Evolutionary conservation across 2,329 filamentous ascomycete genomes (phyloP).

Genomic region (Thelonectria blattea): DNA sequence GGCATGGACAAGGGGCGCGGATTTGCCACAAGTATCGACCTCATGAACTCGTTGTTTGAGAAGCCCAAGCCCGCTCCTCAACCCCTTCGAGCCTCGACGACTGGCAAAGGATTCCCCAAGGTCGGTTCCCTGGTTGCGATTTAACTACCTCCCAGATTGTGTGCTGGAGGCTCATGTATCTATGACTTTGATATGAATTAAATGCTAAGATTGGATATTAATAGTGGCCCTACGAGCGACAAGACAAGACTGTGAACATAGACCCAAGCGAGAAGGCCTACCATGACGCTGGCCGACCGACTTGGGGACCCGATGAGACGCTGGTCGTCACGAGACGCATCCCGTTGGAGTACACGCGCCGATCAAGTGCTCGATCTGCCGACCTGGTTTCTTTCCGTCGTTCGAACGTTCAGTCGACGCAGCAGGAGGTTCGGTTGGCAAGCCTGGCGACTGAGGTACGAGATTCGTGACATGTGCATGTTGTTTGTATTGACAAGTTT

Average conservation of each 20-base stretch:
- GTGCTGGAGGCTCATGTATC: slow-evolving; percentile 42
- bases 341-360: slow-evolving; percentile 49
- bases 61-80: slow-evolving; percentile 66
- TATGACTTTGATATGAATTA: slow-evolving; percentile 42
- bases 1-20: slow-evolving; percentile 61
- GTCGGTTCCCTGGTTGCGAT: slow-evolving; percentile 70
- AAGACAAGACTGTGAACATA: slow-evolving; percentile 72
- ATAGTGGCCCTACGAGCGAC: slow-evolving; percentile 88
- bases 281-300: slow-evolving; percentile 76
- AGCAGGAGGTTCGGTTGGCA: slow-evolving; percentile 68
- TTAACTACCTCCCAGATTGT: slow-evolving; percentile 40
- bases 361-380: slow-evolving; percentile 31
- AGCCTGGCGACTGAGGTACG: slow-evolving; percentile 64
- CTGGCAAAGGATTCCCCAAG: slow-evolving; percentile 77
- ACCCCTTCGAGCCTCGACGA: slow-evolving; percentile 57
- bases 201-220: slow-evolving; percentile 54
- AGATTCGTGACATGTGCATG: neutral
- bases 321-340: slow-evolving; percentile 62
- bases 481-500: neutral
- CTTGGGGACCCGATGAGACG: slow-evolving; percentile 77
- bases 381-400: slow-evolving; percentile 44
- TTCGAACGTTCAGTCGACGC: slow-evolving; percentile 64
- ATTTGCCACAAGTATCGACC: slow-evolving; percentile 88
- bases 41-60: slow-evolving; percentile 94
- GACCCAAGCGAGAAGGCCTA: slow-evolving; percentile 69